Percentiles rank a stretch among this genome's conserved stretches.
These are phyloP conservation scores for Daucus carota DNA, from an alignment of 129 eudicot genomes.

Conservation along the genomic window DNA sequence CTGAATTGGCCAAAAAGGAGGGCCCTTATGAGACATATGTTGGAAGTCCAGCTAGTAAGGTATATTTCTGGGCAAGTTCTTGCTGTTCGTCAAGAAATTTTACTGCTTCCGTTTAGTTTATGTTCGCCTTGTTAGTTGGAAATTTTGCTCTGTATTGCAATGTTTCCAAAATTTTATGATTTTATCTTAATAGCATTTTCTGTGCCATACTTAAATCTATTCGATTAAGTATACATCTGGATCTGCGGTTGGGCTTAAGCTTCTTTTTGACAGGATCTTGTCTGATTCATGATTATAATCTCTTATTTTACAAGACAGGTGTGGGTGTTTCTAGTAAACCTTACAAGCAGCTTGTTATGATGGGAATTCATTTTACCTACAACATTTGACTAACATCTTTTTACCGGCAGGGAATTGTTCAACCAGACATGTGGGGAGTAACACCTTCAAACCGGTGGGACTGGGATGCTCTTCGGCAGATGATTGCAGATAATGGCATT, in stretches of 20 bases:
- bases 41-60: conserved; percentile 97
- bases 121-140: too few species aligned
- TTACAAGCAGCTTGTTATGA: background rate
- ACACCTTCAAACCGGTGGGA: conserved; percentile 59
- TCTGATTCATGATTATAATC: background rate
- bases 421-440: conserved; percentile 67
- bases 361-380: background rate
- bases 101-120: too few species aligned
- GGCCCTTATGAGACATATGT: conserved; percentile 80
- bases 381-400: background rate
- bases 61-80: conserved; percentile 13
- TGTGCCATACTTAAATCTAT: too few species aligned
- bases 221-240: background rate
- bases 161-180: too few species aligned
- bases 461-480: conserved; percentile 44
- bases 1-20: conserved; percentile 70
- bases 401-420: conserved; percentile 45
- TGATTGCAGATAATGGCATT: conserved; percentile 42
- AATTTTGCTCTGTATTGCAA: too few species aligned
- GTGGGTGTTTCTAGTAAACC: background rate
- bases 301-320: background rate
- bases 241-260: background rate
- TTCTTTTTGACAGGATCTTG: background rate
- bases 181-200: too few species aligned
- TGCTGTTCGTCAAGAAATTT: too few species aligned